Evolutionary conservation across 257 asterid species (phyloP), one percentile per base, ranked within the genome.

Genomic region (Nicotiana paniculata): DNA sequence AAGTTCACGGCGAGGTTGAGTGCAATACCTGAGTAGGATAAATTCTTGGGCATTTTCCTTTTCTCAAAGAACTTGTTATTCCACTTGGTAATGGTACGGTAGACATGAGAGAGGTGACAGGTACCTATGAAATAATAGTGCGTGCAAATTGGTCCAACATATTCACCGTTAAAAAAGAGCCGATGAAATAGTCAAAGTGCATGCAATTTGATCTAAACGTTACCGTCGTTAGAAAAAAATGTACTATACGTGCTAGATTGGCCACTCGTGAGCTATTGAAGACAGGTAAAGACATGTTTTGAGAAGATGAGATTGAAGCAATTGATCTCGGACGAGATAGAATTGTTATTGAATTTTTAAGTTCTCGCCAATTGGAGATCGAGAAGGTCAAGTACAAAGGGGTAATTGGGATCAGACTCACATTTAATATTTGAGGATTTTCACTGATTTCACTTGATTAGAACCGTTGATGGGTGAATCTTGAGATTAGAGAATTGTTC

Each of bases 11-110:
- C 85, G 79, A 86, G 77, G 70, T 85, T 96, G 85, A 91, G 84
- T 16, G 93, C 92, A 46, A 96, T 96, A 54, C 94, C 92, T 1
- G 99, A 96, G 88, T 95, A 90, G 90, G 86, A 89, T 84, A 69
- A 39, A 9, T 2, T 37, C 4, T 4, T 18, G 7, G 48, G 48
- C 11, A 39, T 7, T 39, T 39, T 6, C 10, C 7, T 39, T 39
- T 39, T 18, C 0, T 37, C 4, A 15, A 4, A 16, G 16, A 6
- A 16, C 21, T 4, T 66, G 9, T 65, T 65, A 4, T 65, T 64
- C 12, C 12, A 64, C 8, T 2, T 0, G 46, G 24, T 32, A 30
- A 66, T 32, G 3, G 3, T 66, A 33, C 0, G 1, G 11, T 48
- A 9, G 12, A 1, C 9, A 12, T 2, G 0, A 30, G 2, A 2